These are phyloP conservation scores for Xylariaceae sp. DNA, from an alignment of 2,329 filamentous ascomycete species.

Conservation along the genomic window DNA sequence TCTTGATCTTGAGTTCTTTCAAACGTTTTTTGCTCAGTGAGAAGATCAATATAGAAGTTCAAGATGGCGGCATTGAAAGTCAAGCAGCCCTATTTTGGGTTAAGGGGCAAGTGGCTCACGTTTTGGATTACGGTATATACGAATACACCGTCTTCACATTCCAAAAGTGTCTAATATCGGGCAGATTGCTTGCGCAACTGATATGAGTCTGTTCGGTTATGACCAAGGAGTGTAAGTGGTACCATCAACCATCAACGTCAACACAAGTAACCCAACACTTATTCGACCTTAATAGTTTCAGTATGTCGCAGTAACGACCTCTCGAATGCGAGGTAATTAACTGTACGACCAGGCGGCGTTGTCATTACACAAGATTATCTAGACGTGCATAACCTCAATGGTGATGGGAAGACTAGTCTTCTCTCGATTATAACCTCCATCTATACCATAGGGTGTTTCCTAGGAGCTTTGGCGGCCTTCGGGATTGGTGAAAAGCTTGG, in stretches of 20 bases:
- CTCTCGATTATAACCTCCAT: constrained; percentile 47
- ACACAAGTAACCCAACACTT: no score
- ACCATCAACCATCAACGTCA: no score
- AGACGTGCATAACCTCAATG: constrained; percentile 42
- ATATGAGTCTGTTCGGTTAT: constrained; percentile 35
- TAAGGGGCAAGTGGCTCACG: constrained; percentile 29
- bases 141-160: neutral
- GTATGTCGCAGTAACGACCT: constrained; percentile 1
- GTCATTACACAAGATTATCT: constrained; percentile 54
- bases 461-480: constrained; percentile 40
- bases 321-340: neutral
- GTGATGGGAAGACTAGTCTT: constrained; percentile 33
- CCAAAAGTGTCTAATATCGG: neutral
- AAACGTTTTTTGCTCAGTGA: no score
- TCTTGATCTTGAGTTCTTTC: no score
- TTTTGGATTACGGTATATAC: constrained; percentile 28
- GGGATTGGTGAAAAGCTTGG: constrained; percentile 44
- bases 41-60: no score
- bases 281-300: no score
- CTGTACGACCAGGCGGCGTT: constrained; percentile 38
- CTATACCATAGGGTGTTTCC: constrained; percentile 42
- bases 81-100: constrained; percentile 28
- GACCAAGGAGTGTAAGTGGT: constrained; percentile 52
- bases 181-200: constrained; percentile 30
- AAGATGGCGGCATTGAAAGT: constrained; percentile 19